Base-by-base conservation (phyloP, 1,284 basidiomycete species). In the Irpex sp. region DNA sequence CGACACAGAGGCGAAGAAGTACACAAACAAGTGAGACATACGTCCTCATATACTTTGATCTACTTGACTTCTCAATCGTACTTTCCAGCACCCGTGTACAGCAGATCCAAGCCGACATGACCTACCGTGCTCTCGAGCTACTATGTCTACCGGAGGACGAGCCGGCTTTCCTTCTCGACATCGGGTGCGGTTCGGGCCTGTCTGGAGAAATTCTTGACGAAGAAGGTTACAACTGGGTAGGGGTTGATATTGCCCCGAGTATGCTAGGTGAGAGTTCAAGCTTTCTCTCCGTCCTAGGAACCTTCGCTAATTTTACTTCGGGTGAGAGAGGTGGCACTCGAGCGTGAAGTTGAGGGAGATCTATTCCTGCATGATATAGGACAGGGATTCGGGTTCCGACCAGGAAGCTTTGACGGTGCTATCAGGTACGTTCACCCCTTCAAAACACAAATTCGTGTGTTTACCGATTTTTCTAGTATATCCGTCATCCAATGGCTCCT, bases 401-500 rank as follows among this genome's bases (percentile, higher is more conserved):
- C 97, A 53, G 97, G 96, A 62, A 91, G 91, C 64, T 99, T 99
- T 73, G 97, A 99, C 73, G 97, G 96, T 52, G 95, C 94, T 7
- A 99, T 99, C 71, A 96, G 94, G 94, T 92, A 57, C 55, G 79
- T 7, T 7, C 2, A 0, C 7, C 28, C 28, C 28, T 33, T 33
- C 28, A 33, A 33, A 33, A 33, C 28, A 33, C 28, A 33, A 3
- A 33, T 33, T 7, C 28, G 7, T 33, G 28, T 33, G 28, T 7
- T 23, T 52, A 55, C 21, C n/a, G 35, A 18, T 8, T 48, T 51
- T 39, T 57, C 14, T 68, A 97, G 95, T 71, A 93, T 99, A 71
- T 99, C 97, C 19, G 97, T 98, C 23, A 82, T 99, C 2, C 97
- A 99, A 78, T 99, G 97, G 97, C 83, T 99, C 0, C 84, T 98